phyloP scores from a whole-genome alignment of 2,329 filamentous ascomycete species.

The Capronia americana region DNA sequence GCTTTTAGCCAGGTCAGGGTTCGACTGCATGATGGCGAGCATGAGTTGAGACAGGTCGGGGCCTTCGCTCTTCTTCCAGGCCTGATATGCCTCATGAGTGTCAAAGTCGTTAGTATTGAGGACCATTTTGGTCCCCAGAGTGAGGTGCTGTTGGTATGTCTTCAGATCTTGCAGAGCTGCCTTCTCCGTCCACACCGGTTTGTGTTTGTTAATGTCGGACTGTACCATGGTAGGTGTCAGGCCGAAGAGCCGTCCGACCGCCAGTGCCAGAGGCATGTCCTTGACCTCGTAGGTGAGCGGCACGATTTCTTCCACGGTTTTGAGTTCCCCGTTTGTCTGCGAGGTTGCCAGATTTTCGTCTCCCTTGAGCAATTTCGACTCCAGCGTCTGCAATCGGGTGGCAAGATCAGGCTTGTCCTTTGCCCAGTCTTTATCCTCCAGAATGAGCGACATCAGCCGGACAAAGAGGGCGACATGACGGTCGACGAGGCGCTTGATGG shows the following conservation, averaged over 20 bases:
- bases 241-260: slow-evolving; percentile 85
- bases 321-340: slow-evolving; percentile 58
- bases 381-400: slow-evolving; percentile 76
- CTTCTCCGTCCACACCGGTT: slow-evolving; percentile 85
- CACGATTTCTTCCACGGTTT: slow-evolving; percentile 78
- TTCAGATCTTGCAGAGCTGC: slow-evolving; percentile 91
- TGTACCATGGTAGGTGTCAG: slow-evolving; percentile 80
- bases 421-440: slow-evolving; percentile 84
- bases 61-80: slow-evolving; percentile 89
- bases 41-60: slow-evolving; percentile 92
- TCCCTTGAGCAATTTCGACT: slow-evolving; percentile 91
- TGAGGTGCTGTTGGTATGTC: slow-evolving; percentile 87
- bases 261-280: slow-evolving; percentile 92
- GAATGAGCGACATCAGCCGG: slow-evolving; percentile 77
- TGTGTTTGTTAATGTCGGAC: slow-evolving; percentile 82
- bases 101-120: slow-evolving; percentile 88
- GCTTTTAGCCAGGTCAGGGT: slow-evolving; percentile 82
- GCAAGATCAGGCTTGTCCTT: slow-evolving; percentile 85
- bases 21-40: slow-evolving; percentile 83
- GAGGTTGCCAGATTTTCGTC: slow-evolving; percentile 83
- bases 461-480: slow-evolving; percentile 95
- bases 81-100: slow-evolving; percentile 81
- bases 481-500: slow-evolving; percentile 90
- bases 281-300: slow-evolving; percentile 91
- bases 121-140: slow-evolving; percentile 76